A percentile compares a stretch with the other conserved stretches of the same genome.
Evolutionary conservation across 2,329 filamentous ascomycete species (phyloP).

Genomic region (Phyllosticta paracitricarpa): DNA sequence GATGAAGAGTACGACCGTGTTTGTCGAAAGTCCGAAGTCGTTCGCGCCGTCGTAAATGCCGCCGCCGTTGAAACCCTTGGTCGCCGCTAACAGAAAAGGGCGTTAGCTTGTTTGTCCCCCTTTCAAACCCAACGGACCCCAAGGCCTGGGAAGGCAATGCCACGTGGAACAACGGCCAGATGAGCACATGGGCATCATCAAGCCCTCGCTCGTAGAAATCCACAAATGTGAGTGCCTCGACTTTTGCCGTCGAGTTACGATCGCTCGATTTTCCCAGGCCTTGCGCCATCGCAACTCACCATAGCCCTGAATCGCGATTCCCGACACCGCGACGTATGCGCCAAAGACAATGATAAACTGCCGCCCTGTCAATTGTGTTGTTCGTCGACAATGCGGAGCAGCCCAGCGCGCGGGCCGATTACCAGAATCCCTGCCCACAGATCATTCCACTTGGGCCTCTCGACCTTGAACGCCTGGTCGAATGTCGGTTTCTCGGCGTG

Average conservation of each 20-base stretch:
- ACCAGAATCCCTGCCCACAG: slow-evolving; percentile 78
- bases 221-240: too few relatives aligned
- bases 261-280: neutral
- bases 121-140: too few relatives aligned
- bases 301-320: slow-evolving; percentile 66
- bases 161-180: too few relatives aligned
- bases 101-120: neutral
- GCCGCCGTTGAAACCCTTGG: slow-evolving; percentile 53
- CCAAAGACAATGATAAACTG: slow-evolving; percentile 60
- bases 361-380: slow-evolving; percentile 3
- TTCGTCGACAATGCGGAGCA: neutral
- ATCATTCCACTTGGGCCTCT: slow-evolving; percentile 82
- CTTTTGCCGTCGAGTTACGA: neutral
- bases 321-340: slow-evolving; percentile 70
- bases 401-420: slow-evolving; percentile 11
- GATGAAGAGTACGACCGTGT: slow-evolving; percentile 76
- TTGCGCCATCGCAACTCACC: slow-evolving; percentile 16
- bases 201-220: too few relatives aligned
- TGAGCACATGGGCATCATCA: too few relatives aligned
- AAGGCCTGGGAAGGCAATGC: too few relatives aligned
- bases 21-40: slow-evolving; percentile 62
- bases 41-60: slow-evolving; percentile 65
- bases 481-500: slow-evolving; percentile 48
- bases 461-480: slow-evolving; percentile 71
- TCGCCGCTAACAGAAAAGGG: slow-evolving; percentile 33